Conservation (phyloP, 805 yeast genomes). For the Tetrapisispora pingtungensis region DNA sequence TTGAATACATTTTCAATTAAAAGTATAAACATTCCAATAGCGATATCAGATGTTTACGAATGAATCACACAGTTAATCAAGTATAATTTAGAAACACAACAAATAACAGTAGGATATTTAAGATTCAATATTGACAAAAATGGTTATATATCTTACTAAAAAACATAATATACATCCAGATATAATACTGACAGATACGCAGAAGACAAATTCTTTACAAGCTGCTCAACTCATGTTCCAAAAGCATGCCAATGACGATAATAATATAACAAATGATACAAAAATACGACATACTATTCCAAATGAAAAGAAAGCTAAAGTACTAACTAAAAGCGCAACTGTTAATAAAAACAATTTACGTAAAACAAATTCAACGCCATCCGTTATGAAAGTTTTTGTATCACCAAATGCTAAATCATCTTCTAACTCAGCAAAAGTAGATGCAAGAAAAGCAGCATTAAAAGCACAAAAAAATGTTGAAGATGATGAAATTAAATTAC, state of each 20-base stretch:
- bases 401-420: too few relatives aligned
- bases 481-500: not conserved
- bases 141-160: slow-evolving; percentile 1
- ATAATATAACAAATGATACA: not conserved
- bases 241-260: slow-evolving; percentile 1
- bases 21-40: too few relatives aligned
- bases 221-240: slow-evolving; percentile 4
- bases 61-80: too few relatives aligned
- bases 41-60: too few relatives aligned
- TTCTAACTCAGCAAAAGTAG: not conserved
- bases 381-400: too few relatives aligned
- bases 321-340: not conserved
- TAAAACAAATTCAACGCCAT: too few relatives aligned
- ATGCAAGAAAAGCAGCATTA: not conserved
- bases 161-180: not conserved
- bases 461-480: not conserved
- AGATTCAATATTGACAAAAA: not conserved
- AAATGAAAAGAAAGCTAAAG: not conserved
- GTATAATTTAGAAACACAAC: too few relatives aligned
- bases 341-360: not conserved
- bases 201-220: slow-evolving; percentile 1
- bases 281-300: not conserved
- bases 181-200: not conserved
- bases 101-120: too few relatives aligned
- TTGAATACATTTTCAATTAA: not conserved